Conservation (phyloP, 139 green algal genomes). For the Chlamydomonas incerta region DNA sequence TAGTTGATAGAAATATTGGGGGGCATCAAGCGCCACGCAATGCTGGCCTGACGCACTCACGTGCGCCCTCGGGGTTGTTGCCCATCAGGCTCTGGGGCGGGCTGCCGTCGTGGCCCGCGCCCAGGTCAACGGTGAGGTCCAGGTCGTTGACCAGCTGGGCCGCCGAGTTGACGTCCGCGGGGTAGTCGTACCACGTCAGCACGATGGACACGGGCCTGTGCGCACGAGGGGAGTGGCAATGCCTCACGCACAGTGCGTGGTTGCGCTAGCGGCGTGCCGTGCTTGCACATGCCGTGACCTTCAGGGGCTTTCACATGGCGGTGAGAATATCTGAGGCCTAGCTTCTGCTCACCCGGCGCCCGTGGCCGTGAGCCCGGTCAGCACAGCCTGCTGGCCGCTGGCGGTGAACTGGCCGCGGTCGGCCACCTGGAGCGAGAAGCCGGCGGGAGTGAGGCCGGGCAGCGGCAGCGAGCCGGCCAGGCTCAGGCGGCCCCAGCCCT, state of each 20-base stretch:
- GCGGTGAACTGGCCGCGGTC: neutral
- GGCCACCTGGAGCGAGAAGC: conserved; percentile 10
- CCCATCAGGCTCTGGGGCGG: neutral
- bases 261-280: too few relatives aligned
- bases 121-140: conserved; percentile 62
- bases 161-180: conserved; percentile 40
- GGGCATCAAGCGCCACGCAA: too few relatives aligned
- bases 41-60: too few relatives aligned
- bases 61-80: neutral
- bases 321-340: too few relatives aligned
- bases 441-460: conserved; percentile 37
- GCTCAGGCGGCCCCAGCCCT: conserved; percentile 39
- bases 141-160: conserved; percentile 86
- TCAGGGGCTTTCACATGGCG: too few relatives aligned
- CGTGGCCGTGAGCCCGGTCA: conserved; percentile 55
- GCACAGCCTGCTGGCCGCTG: neutral
- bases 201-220: conserved; percentile 69
- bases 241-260: neutral
- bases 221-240: neutral
- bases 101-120: too few relatives aligned
- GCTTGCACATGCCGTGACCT: too few relatives aligned
- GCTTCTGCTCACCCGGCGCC: conserved; percentile 63
- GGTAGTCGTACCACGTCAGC: conserved; percentile 77
- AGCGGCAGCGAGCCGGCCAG: conserved; percentile 49
- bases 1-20: too few relatives aligned